These are phyloP conservation scores for Clavispora phyllophila DNA, from an alignment of 805 yeast genomes.

Conservation along the genomic window DNA sequence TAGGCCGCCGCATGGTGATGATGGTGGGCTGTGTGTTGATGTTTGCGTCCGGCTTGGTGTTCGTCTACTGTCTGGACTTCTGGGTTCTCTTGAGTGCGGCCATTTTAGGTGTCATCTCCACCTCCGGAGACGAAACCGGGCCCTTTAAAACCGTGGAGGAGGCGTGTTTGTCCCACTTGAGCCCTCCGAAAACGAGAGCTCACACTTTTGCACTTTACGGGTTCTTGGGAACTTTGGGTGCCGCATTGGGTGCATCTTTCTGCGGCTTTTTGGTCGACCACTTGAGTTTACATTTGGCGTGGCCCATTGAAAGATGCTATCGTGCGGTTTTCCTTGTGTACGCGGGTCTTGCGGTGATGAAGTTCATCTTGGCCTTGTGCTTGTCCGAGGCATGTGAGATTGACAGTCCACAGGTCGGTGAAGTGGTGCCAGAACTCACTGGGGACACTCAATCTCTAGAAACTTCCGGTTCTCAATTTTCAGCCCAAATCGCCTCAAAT, in stretches of 20 bases:
- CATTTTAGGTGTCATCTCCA: constrained; percentile 78
- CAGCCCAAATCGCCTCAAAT: too few species aligned
- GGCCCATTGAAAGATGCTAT: constrained; percentile 43
- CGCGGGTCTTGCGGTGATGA: constrained; percentile 47
- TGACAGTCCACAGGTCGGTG: too few species aligned
- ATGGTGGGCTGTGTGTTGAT: constrained; percentile 60
- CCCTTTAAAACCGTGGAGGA: constrained; percentile 87
- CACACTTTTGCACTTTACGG: constrained; percentile 74
- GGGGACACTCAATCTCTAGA: too few species aligned
- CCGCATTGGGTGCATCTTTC: constrained; percentile 64
- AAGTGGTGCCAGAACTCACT: too few species aligned
- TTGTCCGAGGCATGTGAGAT: constrained; percentile 53
- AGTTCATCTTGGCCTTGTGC: constrained; percentile 45
- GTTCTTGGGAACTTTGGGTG: constrained; percentile 62
- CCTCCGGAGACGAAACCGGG: constrained; percentile 87
- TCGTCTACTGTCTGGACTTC: constrained; percentile 53
- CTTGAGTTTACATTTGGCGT: constrained; percentile 26
- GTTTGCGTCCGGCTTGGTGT: constrained; percentile 61
- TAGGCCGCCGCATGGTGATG: constrained; percentile 68
- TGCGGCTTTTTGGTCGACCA: constrained; percentile 58
- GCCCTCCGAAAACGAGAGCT: constrained; percentile 59
- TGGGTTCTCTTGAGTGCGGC: constrained; percentile 62
- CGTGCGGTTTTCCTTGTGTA: constrained; percentile 54
- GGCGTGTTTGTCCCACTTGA: constrained; percentile 73
- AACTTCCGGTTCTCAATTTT: neutral